Conservation (phyloP, 2,329 filamentous ascomycete genomes). For the Aspergillus neoniger region DNA sequence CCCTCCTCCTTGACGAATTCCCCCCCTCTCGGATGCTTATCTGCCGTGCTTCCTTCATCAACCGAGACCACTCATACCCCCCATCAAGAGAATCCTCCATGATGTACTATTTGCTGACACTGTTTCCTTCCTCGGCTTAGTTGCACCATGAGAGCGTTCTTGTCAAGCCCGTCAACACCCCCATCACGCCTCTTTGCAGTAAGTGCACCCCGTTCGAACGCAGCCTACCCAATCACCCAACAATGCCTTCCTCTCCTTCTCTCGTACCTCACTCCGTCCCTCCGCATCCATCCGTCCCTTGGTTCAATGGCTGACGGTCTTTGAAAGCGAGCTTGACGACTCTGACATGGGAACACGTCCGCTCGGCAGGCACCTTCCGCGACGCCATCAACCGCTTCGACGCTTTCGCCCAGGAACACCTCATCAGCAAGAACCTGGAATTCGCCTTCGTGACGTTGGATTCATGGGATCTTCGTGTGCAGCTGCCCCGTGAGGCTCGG, state of each 20-base stretch:
- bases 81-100: background rate
- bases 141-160: slow-evolving; percentile 93
- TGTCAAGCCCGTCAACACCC: slow-evolving; percentile 97
- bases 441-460: slow-evolving; percentile 99
- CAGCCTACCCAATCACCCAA: slow-evolving; percentile 2
- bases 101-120: slow-evolving; percentile 25
- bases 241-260: slow-evolving; percentile 3
- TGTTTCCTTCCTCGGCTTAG: slow-evolving; percentile 50
- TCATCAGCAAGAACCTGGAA: slow-evolving; percentile 86
- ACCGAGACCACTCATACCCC: background rate
- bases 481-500: slow-evolving; percentile 93
- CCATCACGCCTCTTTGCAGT: slow-evolving; percentile 98
- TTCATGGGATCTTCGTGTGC: slow-evolving; percentile 96
- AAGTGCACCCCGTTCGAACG: slow-evolving; percentile 54
- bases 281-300: slow-evolving; percentile 23
- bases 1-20: background rate
- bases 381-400: slow-evolving; percentile 96
- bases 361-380: slow-evolving; percentile 93
- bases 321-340: slow-evolving; percentile 87
- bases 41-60: slow-evolving; percentile 1
- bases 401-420: slow-evolving; percentile 86
- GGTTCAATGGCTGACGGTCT: slow-evolving; percentile 31
- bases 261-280: background rate
- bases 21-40: slow-evolving; percentile 1
- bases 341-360: slow-evolving; percentile 97